These are phyloP conservation scores for Coffea canephora DNA, from an alignment of 257 asterid genomes.

Conservation along the genomic window DNA sequence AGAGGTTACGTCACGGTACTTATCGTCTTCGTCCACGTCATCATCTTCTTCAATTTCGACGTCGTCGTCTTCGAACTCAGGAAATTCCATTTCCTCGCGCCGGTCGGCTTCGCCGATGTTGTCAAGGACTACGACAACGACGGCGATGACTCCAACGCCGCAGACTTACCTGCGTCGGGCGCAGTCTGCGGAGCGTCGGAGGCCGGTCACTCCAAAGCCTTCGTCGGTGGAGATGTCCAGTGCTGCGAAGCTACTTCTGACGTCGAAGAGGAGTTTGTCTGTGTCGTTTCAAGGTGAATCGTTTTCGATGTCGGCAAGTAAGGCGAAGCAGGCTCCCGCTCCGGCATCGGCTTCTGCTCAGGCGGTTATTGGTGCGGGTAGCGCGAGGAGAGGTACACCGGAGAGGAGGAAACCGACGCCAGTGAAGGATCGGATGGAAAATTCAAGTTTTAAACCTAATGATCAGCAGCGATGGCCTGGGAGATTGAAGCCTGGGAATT, in stretches of 20 bases:
- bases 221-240: conserved; percentile 44
- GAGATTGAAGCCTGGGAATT: conserved; percentile 55
- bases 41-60: conserved; percentile 63
- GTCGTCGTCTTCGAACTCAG: conserved; percentile 53
- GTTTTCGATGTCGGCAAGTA: conserved; percentile 49
- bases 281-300: conserved; percentile 89
- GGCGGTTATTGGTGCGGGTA: conserved; percentile 28
- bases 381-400: conserved; percentile 61
- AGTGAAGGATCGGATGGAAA: conserved; percentile 56
- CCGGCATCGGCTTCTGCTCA: conserved; percentile 29
- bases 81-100: conserved; percentile 45
- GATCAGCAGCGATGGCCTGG: conserved; percentile 89
- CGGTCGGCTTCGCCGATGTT: conserved; percentile 55
- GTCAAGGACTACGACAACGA: conserved; percentile 22
- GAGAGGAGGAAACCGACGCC: conserved; percentile 70
- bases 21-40: conserved; percentile 52
- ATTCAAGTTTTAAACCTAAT: conserved; percentile 45
- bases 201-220: conserved; percentile 36
- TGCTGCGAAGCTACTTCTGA: conserved; percentile 55
- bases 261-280: conserved; percentile 63
- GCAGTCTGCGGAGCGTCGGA: conserved; percentile 35
- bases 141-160: conserved; percentile 34
- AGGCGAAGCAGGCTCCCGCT: conserved; percentile 53
- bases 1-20: conserved; percentile 61
- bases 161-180: conserved; percentile 22